A percentile compares a stretch with the other conserved stretches of the same genome.
These are phyloP conservation scores for Lasiodiplodia theobromae DNA, from an alignment of 2,329 filamentous ascomycete genomes.

Conservation along the genomic window DNA sequence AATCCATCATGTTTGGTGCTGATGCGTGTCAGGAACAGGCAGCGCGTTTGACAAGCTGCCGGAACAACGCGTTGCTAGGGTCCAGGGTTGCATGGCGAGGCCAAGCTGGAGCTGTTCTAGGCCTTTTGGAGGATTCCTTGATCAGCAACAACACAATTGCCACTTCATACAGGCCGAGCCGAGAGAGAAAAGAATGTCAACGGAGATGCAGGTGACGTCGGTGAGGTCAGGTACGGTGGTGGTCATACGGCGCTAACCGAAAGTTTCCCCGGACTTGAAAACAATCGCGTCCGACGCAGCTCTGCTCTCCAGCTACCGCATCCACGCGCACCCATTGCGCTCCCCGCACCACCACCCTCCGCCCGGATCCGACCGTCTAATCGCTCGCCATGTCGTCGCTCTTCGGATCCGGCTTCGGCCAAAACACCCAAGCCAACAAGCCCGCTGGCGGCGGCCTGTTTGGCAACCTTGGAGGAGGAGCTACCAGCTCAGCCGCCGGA, in stretches of 20 bases:
- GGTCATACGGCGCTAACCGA: constrained; percentile 26
- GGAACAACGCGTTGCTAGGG: not conserved
- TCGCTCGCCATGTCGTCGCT: constrained; percentile 34
- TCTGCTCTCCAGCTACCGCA: constrained; percentile 31
- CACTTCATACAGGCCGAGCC: not conserved
- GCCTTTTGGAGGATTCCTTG: not conserved
- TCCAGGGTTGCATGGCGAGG: not conserved
- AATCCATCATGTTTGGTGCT: no score
- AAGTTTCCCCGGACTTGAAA: constrained; percentile 31
- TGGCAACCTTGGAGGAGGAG: constrained; percentile 33
- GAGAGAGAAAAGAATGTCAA: not conserved
- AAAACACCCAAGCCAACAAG: constrained; percentile 36
- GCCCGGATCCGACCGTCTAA: constrained; percentile 31
- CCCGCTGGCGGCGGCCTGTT: constrained; percentile 38
- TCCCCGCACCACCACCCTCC: constrained; percentile 32
- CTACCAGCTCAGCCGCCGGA: constrained; percentile 16
- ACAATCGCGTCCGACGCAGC: constrained; percentile 32
- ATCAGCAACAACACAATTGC: not conserved
- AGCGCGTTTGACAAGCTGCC: not conserved
- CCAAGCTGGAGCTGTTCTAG: not conserved
- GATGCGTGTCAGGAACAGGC: not conserved
- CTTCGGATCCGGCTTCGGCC: constrained; percentile 41
- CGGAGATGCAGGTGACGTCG: not conserved
- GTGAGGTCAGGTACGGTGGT: not conserved
- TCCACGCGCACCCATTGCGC: constrained; percentile 34